phyloP scores from a whole-genome alignment of 2,329 filamentous ascomycete genomes.

The Fusarium anguioides region DNA sequence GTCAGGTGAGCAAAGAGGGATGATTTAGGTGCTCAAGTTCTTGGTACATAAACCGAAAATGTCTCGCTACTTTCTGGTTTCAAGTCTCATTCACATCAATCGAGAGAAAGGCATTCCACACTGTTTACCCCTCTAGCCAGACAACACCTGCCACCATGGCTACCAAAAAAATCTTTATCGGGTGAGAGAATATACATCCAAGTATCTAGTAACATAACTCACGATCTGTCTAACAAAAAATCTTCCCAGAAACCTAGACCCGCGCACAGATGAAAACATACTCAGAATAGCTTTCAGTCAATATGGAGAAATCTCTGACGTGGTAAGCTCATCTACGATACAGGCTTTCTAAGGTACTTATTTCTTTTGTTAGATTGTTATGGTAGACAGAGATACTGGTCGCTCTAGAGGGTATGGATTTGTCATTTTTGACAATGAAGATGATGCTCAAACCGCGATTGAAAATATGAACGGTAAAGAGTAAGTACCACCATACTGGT shows the following conservation, averaged over 20 bases:
- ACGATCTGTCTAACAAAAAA: not conserved
- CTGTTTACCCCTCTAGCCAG: no score
- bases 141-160: not conserved
- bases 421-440: not conserved
- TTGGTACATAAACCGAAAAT: not conserved
- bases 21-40: not conserved
- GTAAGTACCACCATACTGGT: not conserved
- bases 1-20: no score
- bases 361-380: not conserved
- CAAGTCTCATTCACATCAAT: no score
- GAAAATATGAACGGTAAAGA: not conserved
- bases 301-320: not conserved
- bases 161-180: not conserved
- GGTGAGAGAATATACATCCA: no score
- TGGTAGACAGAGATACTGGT: constrained; percentile 18
- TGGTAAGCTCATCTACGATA: not conserved
- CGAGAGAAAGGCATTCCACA: no score
- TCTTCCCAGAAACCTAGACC: not conserved
- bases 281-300: not conserved
- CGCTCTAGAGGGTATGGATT: constrained; percentile 25
- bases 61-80: no score
- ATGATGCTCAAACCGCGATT: not conserved
- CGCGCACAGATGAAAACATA: not conserved
- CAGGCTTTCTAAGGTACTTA: not conserved
- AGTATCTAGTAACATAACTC: no score